phyloP scores from a whole-genome alignment of 1,139 yeast species.

The Wickerhamomyces sp. region DNA sequence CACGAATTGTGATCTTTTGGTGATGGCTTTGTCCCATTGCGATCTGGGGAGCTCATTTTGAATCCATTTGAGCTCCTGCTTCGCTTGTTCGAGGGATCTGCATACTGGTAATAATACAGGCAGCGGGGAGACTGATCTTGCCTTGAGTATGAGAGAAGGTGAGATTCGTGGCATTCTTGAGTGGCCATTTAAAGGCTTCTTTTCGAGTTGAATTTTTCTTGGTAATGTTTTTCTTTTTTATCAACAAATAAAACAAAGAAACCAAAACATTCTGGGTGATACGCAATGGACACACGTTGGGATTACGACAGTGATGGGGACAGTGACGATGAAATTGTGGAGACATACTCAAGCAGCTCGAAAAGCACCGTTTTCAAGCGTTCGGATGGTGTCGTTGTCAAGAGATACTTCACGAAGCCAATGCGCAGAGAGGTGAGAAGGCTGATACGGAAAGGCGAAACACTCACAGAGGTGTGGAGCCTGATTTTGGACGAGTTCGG shows the following conservation, averaged over 20 bases:
- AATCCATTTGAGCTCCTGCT: slow-evolving; percentile 49
- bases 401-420: slow-evolving; percentile 7
- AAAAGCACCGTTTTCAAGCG: not conserved
- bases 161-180: not conserved
- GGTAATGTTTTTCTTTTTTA: not conserved
- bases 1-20: slow-evolving; percentile 38
- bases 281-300: no score
- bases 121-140: slow-evolving; percentile 6
- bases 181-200: no score
- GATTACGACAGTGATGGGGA: no score
- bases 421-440: slow-evolving; percentile 5
- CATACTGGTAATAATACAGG: slow-evolving; percentile 28
- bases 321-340: not conserved
- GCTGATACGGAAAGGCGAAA: not conserved
- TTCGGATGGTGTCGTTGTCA: not conserved
- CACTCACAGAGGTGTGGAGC: not conserved
- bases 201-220: no score
- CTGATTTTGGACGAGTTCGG: not conserved
- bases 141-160: slow-evolving; percentile 6
- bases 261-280: no score
- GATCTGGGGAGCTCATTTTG: slow-evolving; percentile 30
- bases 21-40: slow-evolving; percentile 29
- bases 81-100: slow-evolving; percentile 30
- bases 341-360: not conserved
- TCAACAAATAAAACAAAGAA: not conserved